Conservation (phyloP, 176 grass and related monocot genomes). For the Cymbopogon citratus region DNA sequence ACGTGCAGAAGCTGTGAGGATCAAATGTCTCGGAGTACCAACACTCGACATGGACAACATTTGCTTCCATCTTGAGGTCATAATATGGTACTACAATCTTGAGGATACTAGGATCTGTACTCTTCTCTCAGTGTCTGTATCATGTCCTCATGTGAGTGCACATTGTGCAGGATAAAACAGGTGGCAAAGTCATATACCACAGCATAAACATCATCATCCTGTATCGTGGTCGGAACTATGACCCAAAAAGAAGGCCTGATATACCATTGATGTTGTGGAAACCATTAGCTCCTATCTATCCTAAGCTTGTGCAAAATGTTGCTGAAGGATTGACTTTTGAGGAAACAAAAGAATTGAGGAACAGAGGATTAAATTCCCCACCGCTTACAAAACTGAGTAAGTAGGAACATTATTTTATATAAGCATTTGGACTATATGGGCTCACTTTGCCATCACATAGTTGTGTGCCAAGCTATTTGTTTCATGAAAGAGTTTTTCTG, state of each 20-base stretch:
- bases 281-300: conserved; percentile 65
- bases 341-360: conserved; percentile 70
- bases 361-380: conserved; percentile 44
- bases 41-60: conserved; percentile 74
- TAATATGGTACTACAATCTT: conserved; percentile 26
- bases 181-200: conserved; percentile 54
- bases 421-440: not conserved
- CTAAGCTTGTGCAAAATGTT: conserved; percentile 55
- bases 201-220: conserved; percentile 54
- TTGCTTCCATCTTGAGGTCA: conserved; percentile 75
- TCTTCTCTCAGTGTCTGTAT: not conserved
- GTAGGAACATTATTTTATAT: not conserved
- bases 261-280: conserved; percentile 79
- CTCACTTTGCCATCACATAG: not conserved
- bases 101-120: not conserved
- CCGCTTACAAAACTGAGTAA: conserved; percentile 63
- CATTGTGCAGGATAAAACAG: conserved; percentile 63
- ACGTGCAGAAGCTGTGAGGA: conserved; percentile 63
- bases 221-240: conserved; percentile 60
- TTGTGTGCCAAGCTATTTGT: not conserved
- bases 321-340: conserved; percentile 48
- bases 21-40: conserved; percentile 75
- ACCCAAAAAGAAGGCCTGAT: conserved; percentile 32
- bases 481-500: not conserved
- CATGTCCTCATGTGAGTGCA: conserved; percentile 16